Conservation (phyloP, 2,329 filamentous ascomycete species). For the Canariomyces notabilis region DNA sequence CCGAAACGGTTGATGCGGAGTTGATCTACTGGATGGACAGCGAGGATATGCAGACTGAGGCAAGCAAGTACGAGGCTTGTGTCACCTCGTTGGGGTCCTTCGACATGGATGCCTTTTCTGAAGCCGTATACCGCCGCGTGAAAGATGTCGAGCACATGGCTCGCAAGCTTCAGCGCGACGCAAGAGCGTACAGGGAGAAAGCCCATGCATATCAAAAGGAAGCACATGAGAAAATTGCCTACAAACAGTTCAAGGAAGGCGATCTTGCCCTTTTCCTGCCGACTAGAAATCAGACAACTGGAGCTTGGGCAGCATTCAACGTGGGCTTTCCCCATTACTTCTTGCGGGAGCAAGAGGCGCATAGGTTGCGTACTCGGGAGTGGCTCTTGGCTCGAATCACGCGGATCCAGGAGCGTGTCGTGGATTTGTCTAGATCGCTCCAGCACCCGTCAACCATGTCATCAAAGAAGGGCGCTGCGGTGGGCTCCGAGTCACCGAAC, state of each 20-base stretch:
- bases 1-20: conserved; percentile 62
- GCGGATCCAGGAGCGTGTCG: conserved; percentile 85
- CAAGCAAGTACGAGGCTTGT: conserved; percentile 69
- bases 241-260: conserved; percentile 91
- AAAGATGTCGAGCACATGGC: conserved; percentile 92
- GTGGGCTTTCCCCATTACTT: conserved; percentile 97
- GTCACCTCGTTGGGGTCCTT: conserved; percentile 70
- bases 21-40: conserved; percentile 79
- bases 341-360: conserved; percentile 83
- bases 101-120: conserved; percentile 76
- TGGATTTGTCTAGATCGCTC: conserved; percentile 81
- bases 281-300: conserved; percentile 87
- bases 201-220: conserved; percentile 76
- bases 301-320: conserved; percentile 98
- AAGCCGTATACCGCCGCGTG: conserved; percentile 80
- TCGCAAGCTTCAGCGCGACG: conserved; percentile 88
- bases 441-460: conserved; percentile 34
- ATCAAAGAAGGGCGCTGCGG: conserved; percentile 27
- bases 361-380: conserved; percentile 77
- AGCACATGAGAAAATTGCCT: conserved; percentile 92
- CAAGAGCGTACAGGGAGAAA: conserved; percentile 80
- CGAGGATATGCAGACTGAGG: conserved; percentile 60
- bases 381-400: conserved; percentile 96
- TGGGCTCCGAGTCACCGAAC: conserved; percentile 47
- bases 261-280: conserved; percentile 92